These are phyloP conservation scores for Laetiporus sulphureus DNA, from an alignment of 1,284 basidiomycete species.

Conservation along the genomic window DNA sequence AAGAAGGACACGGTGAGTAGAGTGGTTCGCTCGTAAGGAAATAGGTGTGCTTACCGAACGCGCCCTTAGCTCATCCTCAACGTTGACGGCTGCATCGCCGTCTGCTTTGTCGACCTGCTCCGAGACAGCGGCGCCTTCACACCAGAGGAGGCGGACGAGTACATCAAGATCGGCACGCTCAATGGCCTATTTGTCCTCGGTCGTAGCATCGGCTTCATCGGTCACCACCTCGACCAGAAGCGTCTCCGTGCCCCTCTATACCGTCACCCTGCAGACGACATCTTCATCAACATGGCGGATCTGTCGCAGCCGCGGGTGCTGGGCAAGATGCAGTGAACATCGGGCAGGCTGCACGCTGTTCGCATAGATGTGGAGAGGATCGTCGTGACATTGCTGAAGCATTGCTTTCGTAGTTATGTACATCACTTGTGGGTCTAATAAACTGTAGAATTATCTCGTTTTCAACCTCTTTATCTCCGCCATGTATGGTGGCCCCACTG, in stretches of 20 bases:
- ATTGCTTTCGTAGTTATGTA: constrained; percentile 2
- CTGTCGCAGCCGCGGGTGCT: constrained; percentile 72
- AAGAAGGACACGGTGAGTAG: constrained; percentile 90
- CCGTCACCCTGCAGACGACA: constrained; percentile 85
- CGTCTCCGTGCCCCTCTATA: constrained; percentile 88
- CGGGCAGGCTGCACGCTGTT: not conserved
- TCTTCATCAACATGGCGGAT: constrained; percentile 84
- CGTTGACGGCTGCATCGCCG: constrained; percentile 97
- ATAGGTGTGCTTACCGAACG: constrained; percentile 1
- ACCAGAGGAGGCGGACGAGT: constrained; percentile 94
- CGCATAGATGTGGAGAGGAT: not conserved
- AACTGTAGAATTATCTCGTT: not conserved
- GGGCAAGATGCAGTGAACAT: constrained; percentile 42
- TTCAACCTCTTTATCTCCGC: constrained; percentile 1
- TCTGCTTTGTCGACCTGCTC: constrained; percentile 95
- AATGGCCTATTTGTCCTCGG: constrained; percentile 98
- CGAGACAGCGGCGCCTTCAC: constrained; percentile 93
- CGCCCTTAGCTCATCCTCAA: constrained; percentile 75
- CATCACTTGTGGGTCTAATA: constrained; percentile 1
- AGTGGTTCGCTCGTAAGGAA: constrained; percentile 8
- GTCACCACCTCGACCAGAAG: constrained; percentile 94
- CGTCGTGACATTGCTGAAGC: no score
- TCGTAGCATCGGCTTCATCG: constrained; percentile 96
- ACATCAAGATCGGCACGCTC: constrained; percentile 91
- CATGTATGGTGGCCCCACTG: not conserved